A percentile compares a stretch with the other conserved stretches of the same genome.
These are phyloP conservation scores for Prunus mira DNA, from an alignment of 306 rosid genomes.

Conservation along the genomic window DNA sequence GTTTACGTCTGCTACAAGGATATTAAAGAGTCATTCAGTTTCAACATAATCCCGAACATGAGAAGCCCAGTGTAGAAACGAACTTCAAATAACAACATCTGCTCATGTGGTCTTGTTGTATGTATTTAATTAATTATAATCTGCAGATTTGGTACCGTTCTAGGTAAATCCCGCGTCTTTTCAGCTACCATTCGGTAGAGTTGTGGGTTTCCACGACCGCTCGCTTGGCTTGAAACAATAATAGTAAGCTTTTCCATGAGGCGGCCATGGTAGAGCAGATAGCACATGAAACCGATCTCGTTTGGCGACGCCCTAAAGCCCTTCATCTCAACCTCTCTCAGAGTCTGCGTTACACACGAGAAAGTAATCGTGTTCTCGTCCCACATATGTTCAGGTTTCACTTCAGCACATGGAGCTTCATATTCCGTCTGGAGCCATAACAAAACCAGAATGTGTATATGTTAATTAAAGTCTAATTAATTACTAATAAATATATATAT, in stretches of 20 bases:
- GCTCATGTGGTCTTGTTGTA: too few species aligned
- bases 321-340: slow-evolving; percentile 16
- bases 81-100: too few species aligned
- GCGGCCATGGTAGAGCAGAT: not conserved
- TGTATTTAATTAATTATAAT: too few species aligned
- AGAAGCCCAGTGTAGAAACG: too few species aligned
- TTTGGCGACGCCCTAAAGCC: slow-evolving; percentile 16
- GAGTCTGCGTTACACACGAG: not conserved
- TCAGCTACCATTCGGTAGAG: too few species aligned
- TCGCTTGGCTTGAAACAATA: not conserved
- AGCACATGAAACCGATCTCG: slow-evolving; percentile 12
- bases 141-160: too few species aligned
- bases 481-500: too few species aligned
- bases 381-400: not conserved
- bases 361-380: not conserved
- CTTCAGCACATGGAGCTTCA: slow-evolving; percentile 8
- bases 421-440: slow-evolving; percentile 26
- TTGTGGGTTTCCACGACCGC: not conserved
- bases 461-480: not conserved
- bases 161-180: too few species aligned
- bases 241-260: slow-evolving; percentile 8
- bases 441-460: not conserved
- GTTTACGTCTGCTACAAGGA: too few species aligned
- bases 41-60: too few species aligned
- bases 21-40: too few species aligned